Percentiles rank a stretch among this genome's conserved stretches.
phyloP scores from a whole-genome alignment of 1,284 basidiomycete genomes.

The Paramarasmius palmivorus region DNA sequence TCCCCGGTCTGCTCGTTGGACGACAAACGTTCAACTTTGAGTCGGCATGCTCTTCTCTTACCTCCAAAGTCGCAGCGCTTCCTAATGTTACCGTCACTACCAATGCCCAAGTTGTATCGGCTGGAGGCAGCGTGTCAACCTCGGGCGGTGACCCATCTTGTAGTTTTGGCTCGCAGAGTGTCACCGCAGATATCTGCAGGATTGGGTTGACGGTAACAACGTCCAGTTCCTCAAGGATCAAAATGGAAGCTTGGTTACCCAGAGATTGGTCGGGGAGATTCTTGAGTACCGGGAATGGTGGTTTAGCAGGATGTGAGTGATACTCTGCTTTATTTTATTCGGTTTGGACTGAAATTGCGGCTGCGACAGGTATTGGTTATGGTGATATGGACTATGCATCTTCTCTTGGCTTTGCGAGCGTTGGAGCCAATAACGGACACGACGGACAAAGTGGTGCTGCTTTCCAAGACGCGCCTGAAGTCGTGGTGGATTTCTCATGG shows the following conservation, averaged over 20 bases:
- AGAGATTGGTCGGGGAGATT: conserved; percentile 13
- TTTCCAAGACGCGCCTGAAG: conserved; percentile 8
- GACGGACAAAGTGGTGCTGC: conserved; percentile 12
- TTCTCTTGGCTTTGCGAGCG: conserved; percentile 11
- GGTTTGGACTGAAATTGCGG: too few relatives aligned
- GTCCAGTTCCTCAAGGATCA: conserved; percentile 3
- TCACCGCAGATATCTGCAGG: conserved; percentile 12
- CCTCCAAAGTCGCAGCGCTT: too few relatives aligned
- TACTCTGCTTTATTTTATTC: too few relatives aligned
- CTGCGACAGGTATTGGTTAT: conserved; percentile 8
- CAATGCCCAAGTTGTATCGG: background rate
- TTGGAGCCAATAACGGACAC: conserved; percentile 14
- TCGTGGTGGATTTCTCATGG: conserved; percentile 12
- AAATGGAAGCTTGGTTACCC: conserved; percentile 16
- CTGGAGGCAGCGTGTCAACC: conserved; percentile 5
- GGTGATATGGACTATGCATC: conserved; percentile 8
- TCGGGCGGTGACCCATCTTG: conserved; percentile 11
- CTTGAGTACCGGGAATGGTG: conserved; percentile 6
- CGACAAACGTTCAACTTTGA: too few relatives aligned
- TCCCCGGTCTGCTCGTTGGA: too few relatives aligned
- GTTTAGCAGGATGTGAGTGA: background rate
- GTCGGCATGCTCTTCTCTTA: too few relatives aligned
- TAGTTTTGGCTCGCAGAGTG: background rate
- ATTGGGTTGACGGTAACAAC: conserved; percentile 12
- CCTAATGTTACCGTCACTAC: too few relatives aligned